Base-by-base conservation (phyloP, 352 stramenopile species). In the Globisporangium rhizosaccharum region DNA sequence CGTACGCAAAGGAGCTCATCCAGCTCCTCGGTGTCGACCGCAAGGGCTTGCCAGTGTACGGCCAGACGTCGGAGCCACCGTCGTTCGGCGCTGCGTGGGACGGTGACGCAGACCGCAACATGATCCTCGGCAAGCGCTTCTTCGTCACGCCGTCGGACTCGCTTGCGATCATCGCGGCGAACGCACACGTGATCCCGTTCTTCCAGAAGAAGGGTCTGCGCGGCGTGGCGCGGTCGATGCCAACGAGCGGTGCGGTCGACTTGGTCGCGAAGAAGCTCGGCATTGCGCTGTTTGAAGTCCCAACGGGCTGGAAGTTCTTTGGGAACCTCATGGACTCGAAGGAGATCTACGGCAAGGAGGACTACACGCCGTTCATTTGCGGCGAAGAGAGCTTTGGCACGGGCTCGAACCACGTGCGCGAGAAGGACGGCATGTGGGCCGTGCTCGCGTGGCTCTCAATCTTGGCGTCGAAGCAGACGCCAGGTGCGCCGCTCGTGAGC, bases 231-330 rank as follows among this genome's bases (percentile, higher is more conserved):
- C 88, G 97, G 50, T 99, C 96, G 30, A 99, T 99, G 97, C 97
- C 97, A 18, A 99, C 96, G 26, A 98, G 90, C 46, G 95, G 90
- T 39, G 97, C 97, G 30, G 85, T 99, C 28, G 97, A 99, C 78
- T 83, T 97, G 20, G 97, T 99, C 41, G 96, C 96, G 8, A 86
- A 96, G 73, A 96, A 96, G 68, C 76, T 98, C 46, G 86, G 85
- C 51, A 97, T 99, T 61, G 82, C 87, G 17, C 91, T 95, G 55
- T 99, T 99, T 71, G 96, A 98, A 60, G 98, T 98, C 41, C 97
- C 97, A 20, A 99, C 97, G 33, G 97, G 97, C 53, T 99, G 97
- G 97, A 99, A 99, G 82, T 99, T 99, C 77, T 99, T 99, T 68
- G 97, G 97, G 41, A 99, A 99, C 79, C 77, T 99, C 28, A 99